Conservation (phyloP, 176 grass and related monocot genomes). For the Triticum urartu region DNA sequence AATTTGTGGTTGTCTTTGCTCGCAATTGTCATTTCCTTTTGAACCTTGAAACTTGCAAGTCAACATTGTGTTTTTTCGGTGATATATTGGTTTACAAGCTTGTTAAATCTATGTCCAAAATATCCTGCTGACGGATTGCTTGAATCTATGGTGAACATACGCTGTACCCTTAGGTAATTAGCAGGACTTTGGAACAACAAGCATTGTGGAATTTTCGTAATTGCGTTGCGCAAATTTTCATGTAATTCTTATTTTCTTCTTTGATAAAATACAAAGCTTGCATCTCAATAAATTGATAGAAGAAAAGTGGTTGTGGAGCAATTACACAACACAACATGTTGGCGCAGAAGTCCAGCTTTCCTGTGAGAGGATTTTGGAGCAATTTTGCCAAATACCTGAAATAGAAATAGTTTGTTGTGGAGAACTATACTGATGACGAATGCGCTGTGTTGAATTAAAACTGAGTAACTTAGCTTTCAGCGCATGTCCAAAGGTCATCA, state of each 20-base stretch:
- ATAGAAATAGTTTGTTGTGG: not conserved
- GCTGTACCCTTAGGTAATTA: constrained; percentile 3
- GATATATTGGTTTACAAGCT: not conserved
- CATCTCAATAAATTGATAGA: not conserved
- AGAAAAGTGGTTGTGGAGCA: not conserved
- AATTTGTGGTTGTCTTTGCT: constrained; percentile 4
- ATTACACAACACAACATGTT: no score
- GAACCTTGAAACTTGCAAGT: constrained; percentile 2
- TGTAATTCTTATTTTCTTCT: not conserved
- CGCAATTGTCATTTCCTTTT: not conserved
- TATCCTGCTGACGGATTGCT: not conserved
- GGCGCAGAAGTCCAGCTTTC: no score
- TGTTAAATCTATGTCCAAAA: not conserved
- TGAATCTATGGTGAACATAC: not conserved
- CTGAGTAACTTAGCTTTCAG: constrained; percentile 8
- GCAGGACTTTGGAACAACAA: not conserved
- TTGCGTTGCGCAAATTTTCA: not conserved
- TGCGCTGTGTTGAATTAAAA: not conserved
- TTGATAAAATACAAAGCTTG: not conserved
- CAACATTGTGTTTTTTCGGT: not conserved
- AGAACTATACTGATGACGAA: not conserved
- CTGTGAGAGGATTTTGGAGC: no score
- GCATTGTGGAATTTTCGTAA: no score
- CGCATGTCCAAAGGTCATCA: not conserved
- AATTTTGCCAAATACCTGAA: no score